phyloP scores from a whole-genome alignment of 2,329 filamentous ascomycete genomes.

The Fonsecaea monophora region DNA sequence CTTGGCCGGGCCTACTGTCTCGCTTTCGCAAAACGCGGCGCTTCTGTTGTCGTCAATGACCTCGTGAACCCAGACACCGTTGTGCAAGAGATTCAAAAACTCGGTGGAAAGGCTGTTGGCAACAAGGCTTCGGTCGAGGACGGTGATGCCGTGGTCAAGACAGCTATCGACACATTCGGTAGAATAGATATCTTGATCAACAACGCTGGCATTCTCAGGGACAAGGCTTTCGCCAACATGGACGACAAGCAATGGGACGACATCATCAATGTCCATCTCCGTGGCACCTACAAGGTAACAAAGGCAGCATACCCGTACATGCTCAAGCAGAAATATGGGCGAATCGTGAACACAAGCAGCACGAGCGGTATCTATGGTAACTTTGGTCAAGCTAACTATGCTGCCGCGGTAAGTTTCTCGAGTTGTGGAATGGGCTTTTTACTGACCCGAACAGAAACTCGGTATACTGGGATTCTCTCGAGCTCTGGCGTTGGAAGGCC shows the following conservation, averaged over 20 bases:
- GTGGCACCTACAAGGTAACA: slow-evolving; percentile 94
- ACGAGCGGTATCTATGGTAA: slow-evolving; percentile 98
- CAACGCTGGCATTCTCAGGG: slow-evolving; percentile 95
- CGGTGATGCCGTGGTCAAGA: slow-evolving; percentile 88
- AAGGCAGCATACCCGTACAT: slow-evolving; percentile 98
- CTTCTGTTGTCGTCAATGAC: slow-evolving; percentile 92
- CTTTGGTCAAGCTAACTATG: slow-evolving; percentile 98
- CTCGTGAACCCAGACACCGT: slow-evolving; percentile 89
- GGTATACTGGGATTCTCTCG: slow-evolving; percentile 96
- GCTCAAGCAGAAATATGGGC: slow-evolving; percentile 98
- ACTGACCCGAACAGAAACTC: slow-evolving; percentile 65
- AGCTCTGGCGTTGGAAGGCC: slow-evolving; percentile 88
- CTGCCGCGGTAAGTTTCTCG: slow-evolving; percentile 72
- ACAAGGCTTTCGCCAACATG: slow-evolving; percentile 99
- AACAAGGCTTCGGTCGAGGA: slow-evolving; percentile 95
- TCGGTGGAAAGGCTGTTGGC: slow-evolving; percentile 86
- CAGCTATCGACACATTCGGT: slow-evolving; percentile 89
- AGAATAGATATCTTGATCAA: slow-evolving; percentile 95
- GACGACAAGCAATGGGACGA: slow-evolving; percentile 91
- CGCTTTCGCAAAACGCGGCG: slow-evolving; percentile 83
- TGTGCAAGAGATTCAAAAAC: slow-evolving; percentile 88
- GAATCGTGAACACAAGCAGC: slow-evolving; percentile 94
- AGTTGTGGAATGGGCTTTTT: background rate
- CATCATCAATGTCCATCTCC: slow-evolving; percentile 88
- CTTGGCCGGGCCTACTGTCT: slow-evolving; percentile 91